A percentile compares a stretch with the other conserved stretches of the same genome.
These are phyloP conservation scores for Raffaelea deltoideospora DNA, from an alignment of 2,329 filamentous ascomycete species.

Conservation along the genomic window DNA sequence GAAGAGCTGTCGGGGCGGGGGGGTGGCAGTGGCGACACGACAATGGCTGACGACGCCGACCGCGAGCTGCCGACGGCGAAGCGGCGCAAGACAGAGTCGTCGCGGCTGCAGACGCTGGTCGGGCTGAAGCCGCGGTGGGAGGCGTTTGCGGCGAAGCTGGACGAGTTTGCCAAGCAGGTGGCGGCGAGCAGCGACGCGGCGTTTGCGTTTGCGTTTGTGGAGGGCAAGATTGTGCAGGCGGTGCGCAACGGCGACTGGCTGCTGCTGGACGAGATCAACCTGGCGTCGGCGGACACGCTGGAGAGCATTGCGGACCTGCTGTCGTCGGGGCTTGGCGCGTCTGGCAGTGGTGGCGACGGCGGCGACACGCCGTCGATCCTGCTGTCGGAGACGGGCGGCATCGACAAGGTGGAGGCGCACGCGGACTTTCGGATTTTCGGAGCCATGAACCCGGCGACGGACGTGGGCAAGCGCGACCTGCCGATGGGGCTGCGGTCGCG, in stretches of 20 bases:
- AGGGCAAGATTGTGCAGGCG: conserved; percentile 94
- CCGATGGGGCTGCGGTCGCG: conserved; percentile 76
- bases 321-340: conserved; percentile 54
- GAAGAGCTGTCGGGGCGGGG: conserved; percentile 30
- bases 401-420: conserved; percentile 79
- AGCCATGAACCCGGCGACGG: conserved; percentile 97
- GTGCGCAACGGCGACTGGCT: conserved; percentile 94
- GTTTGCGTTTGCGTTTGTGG: conserved; percentile 90
- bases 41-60: conserved; percentile 22
- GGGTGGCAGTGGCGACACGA: conserved; percentile 20
- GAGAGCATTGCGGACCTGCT: conserved; percentile 87
- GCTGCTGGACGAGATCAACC: conserved; percentile 89
- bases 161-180: conserved; percentile 68
- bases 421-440: conserved; percentile 91
- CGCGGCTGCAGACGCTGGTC: conserved; percentile 48
- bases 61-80: conserved; percentile 53
- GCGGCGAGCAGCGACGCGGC: conserved; percentile 52
- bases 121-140: conserved; percentile 59
- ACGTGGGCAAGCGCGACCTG: conserved; percentile 90
- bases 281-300: conserved; percentile 86
- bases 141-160: conserved; percentile 56
- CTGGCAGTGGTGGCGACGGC: too few relatives aligned
- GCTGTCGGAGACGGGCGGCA: conserved; percentile 83
- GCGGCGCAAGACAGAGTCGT: conserved; percentile 36
- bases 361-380: conserved; percentile 66